Evolutionary conservation across 129 eudicot species (phyloP).

Genomic region (Tagetes erecta): DNA sequence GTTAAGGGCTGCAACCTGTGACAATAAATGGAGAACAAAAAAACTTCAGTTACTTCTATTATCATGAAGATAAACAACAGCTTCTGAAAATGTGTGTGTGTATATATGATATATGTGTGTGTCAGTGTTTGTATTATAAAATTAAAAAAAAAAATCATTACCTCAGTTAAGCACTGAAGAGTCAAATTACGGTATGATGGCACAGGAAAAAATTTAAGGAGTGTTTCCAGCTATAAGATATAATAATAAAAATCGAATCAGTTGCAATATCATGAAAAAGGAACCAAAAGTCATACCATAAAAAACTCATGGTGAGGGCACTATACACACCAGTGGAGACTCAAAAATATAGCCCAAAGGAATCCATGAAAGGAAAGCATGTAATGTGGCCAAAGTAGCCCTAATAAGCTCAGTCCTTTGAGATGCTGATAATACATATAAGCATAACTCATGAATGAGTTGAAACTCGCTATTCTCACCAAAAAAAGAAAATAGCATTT

Average conservation of each 20-base stretch:
- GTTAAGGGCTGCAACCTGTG: slow-evolving; percentile 89
- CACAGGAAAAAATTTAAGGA: slow-evolving; percentile 74
- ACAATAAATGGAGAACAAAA: not conserved
- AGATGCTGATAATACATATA: slow-evolving; percentile 95
- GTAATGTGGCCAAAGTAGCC: slow-evolving; percentile 93
- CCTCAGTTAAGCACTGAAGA: slow-evolving; percentile 96
- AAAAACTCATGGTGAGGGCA: too few relatives aligned
- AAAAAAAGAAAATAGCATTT: slow-evolving; percentile 5
- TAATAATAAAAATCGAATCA: not conserved
- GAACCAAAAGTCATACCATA: too few relatives aligned
- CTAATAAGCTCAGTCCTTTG: slow-evolving; percentile 93
- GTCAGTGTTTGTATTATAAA: too few relatives aligned
- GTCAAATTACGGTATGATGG: slow-evolving; percentile 86
- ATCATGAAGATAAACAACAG: too few relatives aligned
- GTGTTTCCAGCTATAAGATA: slow-evolving; percentile 76
- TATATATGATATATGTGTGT: too few relatives aligned
- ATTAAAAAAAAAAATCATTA: slow-evolving; percentile 16
- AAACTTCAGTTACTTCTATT: not conserved
- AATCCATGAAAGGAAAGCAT: slow-evolving; percentile 99
- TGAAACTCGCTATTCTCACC: slow-evolving; percentile 78
- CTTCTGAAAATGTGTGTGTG: too few relatives aligned
- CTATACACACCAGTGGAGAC: slow-evolving; percentile 80
- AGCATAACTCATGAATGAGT: slow-evolving; percentile 96
- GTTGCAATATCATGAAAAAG: too few relatives aligned
- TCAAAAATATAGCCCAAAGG: slow-evolving; percentile 97